phyloP scores from a whole-genome alignment of 2,329 filamentous ascomycete species.

The Ceratocystis huliohia region DNA sequence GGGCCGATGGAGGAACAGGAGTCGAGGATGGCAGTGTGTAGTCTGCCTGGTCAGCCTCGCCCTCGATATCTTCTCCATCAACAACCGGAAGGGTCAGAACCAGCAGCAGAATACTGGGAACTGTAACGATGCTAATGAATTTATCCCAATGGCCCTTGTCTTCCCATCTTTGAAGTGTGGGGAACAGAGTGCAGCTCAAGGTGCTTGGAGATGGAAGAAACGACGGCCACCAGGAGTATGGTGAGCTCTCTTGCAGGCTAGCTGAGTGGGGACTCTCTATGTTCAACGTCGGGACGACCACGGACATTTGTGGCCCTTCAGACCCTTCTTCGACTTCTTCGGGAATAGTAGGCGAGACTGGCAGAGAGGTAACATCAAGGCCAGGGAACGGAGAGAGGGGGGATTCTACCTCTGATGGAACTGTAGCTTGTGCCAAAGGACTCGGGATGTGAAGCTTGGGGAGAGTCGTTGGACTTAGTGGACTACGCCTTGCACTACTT shows the following conservation, averaged over 20 bases:
- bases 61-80: constrained; percentile 49
- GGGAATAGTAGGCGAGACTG: constrained; percentile 15
- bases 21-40: constrained; percentile 9
- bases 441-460: constrained; percentile 35
- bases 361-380: constrained; percentile 28
- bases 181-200: constrained; percentile 65
- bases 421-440: constrained; percentile 37
- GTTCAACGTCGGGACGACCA: constrained; percentile 12
- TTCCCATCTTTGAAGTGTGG: constrained; percentile 69
- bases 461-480: constrained; percentile 12
- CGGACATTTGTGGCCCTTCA: not conserved
- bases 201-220: constrained; percentile 59
- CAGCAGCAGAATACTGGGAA: constrained; percentile 81
- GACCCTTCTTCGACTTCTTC: not conserved
- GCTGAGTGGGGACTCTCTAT: not conserved
- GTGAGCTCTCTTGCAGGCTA: not conserved
- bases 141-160: constrained; percentile 79
- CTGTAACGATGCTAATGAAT: constrained; percentile 64
- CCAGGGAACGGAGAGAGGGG: constrained; percentile 37
- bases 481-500: constrained; percentile 14
- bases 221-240: constrained; percentile 61
- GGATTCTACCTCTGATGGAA: constrained; percentile 24
- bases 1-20: not conserved
- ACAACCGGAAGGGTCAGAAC: constrained; percentile 87
- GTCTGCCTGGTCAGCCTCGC: constrained; percentile 24